Conservation (phyloP, 352 stramenopile species). For the Peronospora destructor region DNA sequence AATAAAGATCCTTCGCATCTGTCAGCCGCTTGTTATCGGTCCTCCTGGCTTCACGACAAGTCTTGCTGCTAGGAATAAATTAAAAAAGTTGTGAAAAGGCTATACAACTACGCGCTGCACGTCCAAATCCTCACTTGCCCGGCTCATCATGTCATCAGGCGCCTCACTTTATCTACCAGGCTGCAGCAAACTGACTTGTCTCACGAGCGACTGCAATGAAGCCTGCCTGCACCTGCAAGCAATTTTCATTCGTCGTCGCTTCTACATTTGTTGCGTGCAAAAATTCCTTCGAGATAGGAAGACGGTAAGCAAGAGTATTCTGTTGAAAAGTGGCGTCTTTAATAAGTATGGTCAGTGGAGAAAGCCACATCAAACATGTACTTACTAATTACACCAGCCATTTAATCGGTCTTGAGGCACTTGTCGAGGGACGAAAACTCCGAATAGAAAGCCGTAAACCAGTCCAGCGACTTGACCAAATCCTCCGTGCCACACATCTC, state of each 20-base stretch:
- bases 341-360: constrained; percentile 76
- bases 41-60: too few relatives aligned
- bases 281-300: constrained; percentile 13
- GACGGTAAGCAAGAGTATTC: constrained; percentile 48
- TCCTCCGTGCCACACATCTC: constrained; percentile 93
- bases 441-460: constrained; percentile 92
- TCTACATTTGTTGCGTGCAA: constrained; percentile 7
- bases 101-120: too few relatives aligned
- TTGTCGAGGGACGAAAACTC: constrained; percentile 88
- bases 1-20: too few relatives aligned
- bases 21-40: too few relatives aligned
- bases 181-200: too few relatives aligned
- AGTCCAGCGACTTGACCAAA: constrained; percentile 68
- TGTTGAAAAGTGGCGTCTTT: constrained; percentile 63
- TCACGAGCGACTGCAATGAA: too few relatives aligned
- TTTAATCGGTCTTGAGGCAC: constrained; percentile 65
- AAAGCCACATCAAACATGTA: constrained; percentile 44
- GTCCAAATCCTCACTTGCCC: too few relatives aligned
- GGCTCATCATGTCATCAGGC: too few relatives aligned
- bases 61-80: too few relatives aligned
- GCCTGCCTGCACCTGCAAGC: constrained; percentile 2
- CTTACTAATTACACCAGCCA: constrained; percentile 5
- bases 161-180: too few relatives aligned
- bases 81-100: too few relatives aligned
- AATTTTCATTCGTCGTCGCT: constrained; percentile 1